Evolutionary conservation across 2,329 filamentous ascomycete species (phyloP).

Genomic region (Neonectria hederae): DNA sequence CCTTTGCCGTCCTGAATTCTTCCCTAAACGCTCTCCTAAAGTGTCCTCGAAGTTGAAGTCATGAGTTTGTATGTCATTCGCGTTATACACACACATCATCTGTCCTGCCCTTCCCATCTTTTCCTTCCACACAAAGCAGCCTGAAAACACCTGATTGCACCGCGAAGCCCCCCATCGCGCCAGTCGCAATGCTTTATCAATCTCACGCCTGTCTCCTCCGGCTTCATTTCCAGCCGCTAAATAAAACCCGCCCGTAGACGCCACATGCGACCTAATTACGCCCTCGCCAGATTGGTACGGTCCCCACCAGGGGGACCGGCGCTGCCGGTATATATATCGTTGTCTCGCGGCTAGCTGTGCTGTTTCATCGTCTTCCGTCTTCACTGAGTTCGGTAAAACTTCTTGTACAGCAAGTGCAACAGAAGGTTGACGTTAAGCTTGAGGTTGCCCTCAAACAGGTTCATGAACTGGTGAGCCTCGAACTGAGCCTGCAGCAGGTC

Average conservation of each 20-base stretch:
- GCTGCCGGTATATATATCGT: not conserved
- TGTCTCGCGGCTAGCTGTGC: not conserved
- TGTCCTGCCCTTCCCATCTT: conserved; percentile 23
- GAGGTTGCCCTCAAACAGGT: conserved; percentile 85
- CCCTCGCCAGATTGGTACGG: not conserved
- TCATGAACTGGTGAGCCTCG: conserved; percentile 96
- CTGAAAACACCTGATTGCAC: conserved; percentile 37
- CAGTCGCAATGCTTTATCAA: conserved; percentile 39
- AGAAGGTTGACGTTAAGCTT: conserved; percentile 96
- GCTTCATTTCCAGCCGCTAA: not conserved
- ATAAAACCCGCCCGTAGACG: not conserved
- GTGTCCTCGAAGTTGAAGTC: conserved; percentile 29
- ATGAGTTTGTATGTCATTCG: conserved; percentile 34
- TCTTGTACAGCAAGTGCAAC: conserved; percentile 97
- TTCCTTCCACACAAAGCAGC: conserved; percentile 35
- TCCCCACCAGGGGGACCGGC: conserved; percentile 19
- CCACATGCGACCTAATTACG: conserved; percentile 1
- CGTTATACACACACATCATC: conserved; percentile 27
- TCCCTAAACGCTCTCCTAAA: conserved; percentile 23
- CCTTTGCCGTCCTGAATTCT: conserved; percentile 33
- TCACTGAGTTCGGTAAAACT: conserved; percentile 86
- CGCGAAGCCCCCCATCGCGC: conserved; percentile 37
- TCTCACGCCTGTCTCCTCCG: conserved; percentile 12
- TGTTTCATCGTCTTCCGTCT: not conserved
- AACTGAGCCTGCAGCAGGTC: conserved; percentile 96